Base-by-base conservation (phyloP, 805 yeast species). In the Cephaloascus fragrans region DNA sequence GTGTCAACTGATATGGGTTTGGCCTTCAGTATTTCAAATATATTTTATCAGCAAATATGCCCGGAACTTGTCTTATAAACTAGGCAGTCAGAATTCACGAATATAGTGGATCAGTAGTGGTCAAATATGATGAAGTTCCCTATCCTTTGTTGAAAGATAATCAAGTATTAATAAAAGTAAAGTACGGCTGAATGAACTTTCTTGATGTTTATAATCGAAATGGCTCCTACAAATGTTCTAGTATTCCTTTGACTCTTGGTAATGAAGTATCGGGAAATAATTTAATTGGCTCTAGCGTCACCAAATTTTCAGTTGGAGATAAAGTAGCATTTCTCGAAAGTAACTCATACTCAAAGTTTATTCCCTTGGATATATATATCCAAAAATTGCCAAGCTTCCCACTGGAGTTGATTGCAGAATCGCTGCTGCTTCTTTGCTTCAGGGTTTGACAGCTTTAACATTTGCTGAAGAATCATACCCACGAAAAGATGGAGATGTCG, bases 201-300 rank as follows among this genome's bases (percentile, higher is more conserved):
- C 82, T 87, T 46, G 96, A 89, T 50, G 67, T 77, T 3, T 89
- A 88, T 59, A 84, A 83, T 64, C 73, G 96, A 53, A 72, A 63
- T 37, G 96, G 96, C 3, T 50, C 82, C 4, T 89, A 89, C 52
- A n/a, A n/a, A n/a, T 82, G 85, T 4, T 50, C 66, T 12, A 51
- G 60, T 20, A 53, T 60, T 36, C 97, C 97, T 0, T 70, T 65
- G 44, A 59, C 75, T 20, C 63, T 83, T 26, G 96, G 96, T 19
- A 68, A 87, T 43, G 86, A 79, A 49, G 90, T 85, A 2, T 57
- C 77, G 17, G 95, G 95, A 32, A 71, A 57, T 15, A 87, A 69
- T 29, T 73, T 77, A 4, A 71, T 73, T 17, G 95, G 95, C 19
- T 50, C 59, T 1, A 56, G 67, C 1, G 90, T 83, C 31, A 59